Percentiles rank a stretch among this genome's conserved stretches.
phyloP scores from a whole-genome alignment of 2,329 filamentous ascomycete genomes.

The Microsporum audouinii region DNA sequence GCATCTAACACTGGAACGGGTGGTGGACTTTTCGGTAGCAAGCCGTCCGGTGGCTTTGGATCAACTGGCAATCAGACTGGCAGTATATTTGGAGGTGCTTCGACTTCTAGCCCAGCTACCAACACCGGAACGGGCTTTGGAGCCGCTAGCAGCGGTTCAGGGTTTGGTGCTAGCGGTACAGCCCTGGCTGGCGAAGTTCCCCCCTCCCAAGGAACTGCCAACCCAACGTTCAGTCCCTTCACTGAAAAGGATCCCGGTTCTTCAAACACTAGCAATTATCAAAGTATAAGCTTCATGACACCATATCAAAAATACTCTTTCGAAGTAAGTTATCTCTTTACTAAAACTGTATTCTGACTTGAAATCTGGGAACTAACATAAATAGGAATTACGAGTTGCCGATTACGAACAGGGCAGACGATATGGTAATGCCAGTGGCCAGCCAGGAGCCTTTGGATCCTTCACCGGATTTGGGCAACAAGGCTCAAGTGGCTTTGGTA shows the following conservation, averaged over 20 bases:
- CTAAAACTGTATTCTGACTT: neutral
- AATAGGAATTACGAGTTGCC: constrained; percentile 59
- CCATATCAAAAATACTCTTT: constrained; percentile 67
- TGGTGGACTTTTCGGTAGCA: constrained; percentile 11
- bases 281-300: constrained; percentile 39
- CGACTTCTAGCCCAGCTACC: constrained; percentile 8
- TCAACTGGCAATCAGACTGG: neutral
- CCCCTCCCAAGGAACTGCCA: constrained; percentile 35
- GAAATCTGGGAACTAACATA: neutral
- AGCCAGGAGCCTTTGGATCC: constrained; percentile 70
- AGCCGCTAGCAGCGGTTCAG: constrained; percentile 16
- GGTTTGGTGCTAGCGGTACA: constrained; percentile 32
- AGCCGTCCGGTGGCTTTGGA: constrained; percentile 13
- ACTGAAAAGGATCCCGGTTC: constrained; percentile 35
- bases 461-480: constrained; percentile 38
- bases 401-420: constrained; percentile 83
- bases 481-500: constrained; percentile 31
- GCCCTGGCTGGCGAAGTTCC: constrained; percentile 32
- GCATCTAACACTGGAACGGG: constrained; percentile 15
- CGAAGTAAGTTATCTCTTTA: constrained; percentile 37
- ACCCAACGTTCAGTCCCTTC: constrained; percentile 35
- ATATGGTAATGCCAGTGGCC: constrained; percentile 70
- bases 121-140: constrained; percentile 21
- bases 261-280: constrained; percentile 35
- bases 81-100: constrained; percentile 14